phyloP scores from a whole-genome alignment of 2,329 filamentous ascomycete species.

The Zasmidium angulare region DNA sequence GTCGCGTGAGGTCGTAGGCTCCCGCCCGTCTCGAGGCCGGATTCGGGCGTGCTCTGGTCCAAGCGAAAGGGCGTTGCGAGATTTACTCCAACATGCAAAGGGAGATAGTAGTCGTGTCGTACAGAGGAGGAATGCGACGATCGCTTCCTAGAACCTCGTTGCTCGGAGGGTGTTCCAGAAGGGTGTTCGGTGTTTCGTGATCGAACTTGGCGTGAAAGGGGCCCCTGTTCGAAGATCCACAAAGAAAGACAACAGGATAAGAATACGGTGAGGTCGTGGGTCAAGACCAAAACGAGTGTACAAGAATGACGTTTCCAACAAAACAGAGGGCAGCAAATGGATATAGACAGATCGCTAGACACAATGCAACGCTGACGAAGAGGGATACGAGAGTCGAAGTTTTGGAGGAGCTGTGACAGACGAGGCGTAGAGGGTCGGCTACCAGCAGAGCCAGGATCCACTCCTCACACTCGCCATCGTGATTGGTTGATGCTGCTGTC shows the following conservation, averaged over 20 bases:
- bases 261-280: neutral
- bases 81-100: neutral
- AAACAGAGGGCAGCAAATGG: neutral
- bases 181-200: slow-evolving; percentile 10
- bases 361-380: slow-evolving; percentile 14
- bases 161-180: slow-evolving; percentile 8
- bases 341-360: slow-evolving; percentile 2
- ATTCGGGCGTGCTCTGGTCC: neutral
- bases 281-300: slow-evolving; percentile 1
- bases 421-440: slow-evolving; percentile 9
- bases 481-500: slow-evolving; percentile 19
- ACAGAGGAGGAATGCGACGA: slow-evolving; percentile 9
- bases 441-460: slow-evolving; percentile 4
- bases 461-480: neutral
- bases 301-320: slow-evolving; percentile 2
- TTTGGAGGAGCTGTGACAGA: slow-evolving; percentile 4
- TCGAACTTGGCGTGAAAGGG: slow-evolving; percentile 2
- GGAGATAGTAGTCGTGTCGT: slow-evolving; percentile 3
- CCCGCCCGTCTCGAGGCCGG: slow-evolving; percentile 5
- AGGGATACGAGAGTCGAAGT: slow-evolving; percentile 9
- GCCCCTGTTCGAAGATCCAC: slow-evolving; percentile 9
- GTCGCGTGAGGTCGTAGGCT: slow-evolving; percentile 19
- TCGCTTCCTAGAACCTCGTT: slow-evolving; percentile 12
- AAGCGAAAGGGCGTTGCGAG: neutral
- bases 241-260: slow-evolving; percentile 2